Evolutionary conservation across 192 early-diverging fungal genomes (phyloP).

Genomic region (Podila verticillata): DNA sequence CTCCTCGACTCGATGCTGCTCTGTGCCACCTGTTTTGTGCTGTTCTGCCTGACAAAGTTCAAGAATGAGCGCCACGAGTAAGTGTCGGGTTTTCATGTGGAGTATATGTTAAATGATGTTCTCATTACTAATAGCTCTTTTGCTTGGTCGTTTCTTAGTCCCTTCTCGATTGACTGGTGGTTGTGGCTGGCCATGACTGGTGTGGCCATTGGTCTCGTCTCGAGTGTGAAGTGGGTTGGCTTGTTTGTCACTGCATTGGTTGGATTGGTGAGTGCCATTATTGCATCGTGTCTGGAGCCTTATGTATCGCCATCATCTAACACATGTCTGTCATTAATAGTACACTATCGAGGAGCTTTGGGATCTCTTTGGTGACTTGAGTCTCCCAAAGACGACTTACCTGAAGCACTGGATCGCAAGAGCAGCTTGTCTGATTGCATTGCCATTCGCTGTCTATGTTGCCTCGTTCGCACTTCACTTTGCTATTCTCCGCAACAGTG

Average conservation of each 20-base stretch:
- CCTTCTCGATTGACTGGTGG: slow-evolving; percentile 92
- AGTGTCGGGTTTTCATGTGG: slow-evolving; percentile 10
- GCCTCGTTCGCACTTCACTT: slow-evolving; percentile 90
- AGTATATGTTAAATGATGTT: background rate
- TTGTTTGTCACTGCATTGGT: slow-evolving; percentile 91
- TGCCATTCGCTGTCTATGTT: slow-evolving; percentile 88
- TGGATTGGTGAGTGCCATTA: slow-evolving; percentile 62
- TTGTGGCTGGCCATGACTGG: slow-evolving; percentile 89
- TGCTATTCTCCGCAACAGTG: slow-evolving; percentile 79
- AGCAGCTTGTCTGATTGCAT: slow-evolving; percentile 77
- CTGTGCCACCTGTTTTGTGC: slow-evolving; percentile 80
- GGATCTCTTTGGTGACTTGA: slow-evolving; percentile 81
- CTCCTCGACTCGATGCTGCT: slow-evolving; percentile 96
- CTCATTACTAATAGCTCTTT: background rate
- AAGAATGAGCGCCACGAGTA: slow-evolving; percentile 75
- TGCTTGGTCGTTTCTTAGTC: slow-evolving; percentile 54
- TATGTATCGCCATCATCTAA: background rate
- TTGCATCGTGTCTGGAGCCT: too few species aligned
- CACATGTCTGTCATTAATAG: slow-evolving; percentile 4
- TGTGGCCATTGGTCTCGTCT: slow-evolving; percentile 81
- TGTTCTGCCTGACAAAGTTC: slow-evolving; percentile 77
- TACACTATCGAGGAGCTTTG: slow-evolving; percentile 96
- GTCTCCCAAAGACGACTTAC: slow-evolving; percentile 71
- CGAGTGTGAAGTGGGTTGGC: slow-evolving; percentile 96
- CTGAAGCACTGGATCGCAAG: slow-evolving; percentile 88